Evolutionary conservation across 2,329 filamentous ascomycete species (phyloP).

Genomic region (Cryphonectria japonica): DNA sequence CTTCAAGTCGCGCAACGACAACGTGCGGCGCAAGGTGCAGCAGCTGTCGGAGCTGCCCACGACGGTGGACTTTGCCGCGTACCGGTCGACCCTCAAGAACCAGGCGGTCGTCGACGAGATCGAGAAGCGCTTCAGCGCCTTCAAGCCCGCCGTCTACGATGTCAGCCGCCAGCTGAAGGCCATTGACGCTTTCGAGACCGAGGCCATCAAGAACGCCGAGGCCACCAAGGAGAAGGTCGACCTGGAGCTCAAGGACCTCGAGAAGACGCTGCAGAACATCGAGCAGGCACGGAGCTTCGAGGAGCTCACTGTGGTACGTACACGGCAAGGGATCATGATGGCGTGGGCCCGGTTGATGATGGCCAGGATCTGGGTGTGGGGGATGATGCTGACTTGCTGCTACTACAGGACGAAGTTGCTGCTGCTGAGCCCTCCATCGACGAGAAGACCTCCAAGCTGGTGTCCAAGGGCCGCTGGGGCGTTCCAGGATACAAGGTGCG

Average conservation of each 20-base stretch:
- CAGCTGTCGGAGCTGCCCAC: conserved; percentile 82
- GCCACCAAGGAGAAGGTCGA: conserved; percentile 96
- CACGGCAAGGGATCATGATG: conserved; percentile 13
- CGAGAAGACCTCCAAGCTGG: conserved; percentile 91
- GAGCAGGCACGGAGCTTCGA: conserved; percentile 95
- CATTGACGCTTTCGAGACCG: conserved; percentile 95
- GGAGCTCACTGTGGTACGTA: conserved; percentile 93
- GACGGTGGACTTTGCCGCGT: conserved; percentile 89
- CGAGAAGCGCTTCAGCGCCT: conserved; percentile 89
- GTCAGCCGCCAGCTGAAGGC: conserved; percentile 93
- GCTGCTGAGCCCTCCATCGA: conserved; percentile 95
- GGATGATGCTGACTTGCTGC: conserved; percentile 36
- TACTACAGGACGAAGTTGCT: conserved; percentile 83
- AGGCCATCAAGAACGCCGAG: conserved; percentile 96
- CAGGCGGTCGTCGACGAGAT: conserved; percentile 93
- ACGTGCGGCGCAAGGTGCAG: conserved; percentile 92
- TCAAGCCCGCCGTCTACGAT: conserved; percentile 94
- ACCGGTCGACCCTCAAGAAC: conserved; percentile 95
- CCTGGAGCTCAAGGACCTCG: conserved; percentile 88
- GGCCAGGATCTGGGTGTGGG: conserved; percentile 20
- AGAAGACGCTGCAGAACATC: conserved; percentile 96
- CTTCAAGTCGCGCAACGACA: conserved; percentile 99
- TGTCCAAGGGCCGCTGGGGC: conserved; percentile 97
- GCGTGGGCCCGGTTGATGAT: not conserved
- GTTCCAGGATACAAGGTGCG: conserved; percentile 98